Percentiles rank a stretch among this genome's conserved stretches.
phyloP scores from a whole-genome alignment of 768 basidiomycete species.

The Rhizopogon salebrosus region DNA sequence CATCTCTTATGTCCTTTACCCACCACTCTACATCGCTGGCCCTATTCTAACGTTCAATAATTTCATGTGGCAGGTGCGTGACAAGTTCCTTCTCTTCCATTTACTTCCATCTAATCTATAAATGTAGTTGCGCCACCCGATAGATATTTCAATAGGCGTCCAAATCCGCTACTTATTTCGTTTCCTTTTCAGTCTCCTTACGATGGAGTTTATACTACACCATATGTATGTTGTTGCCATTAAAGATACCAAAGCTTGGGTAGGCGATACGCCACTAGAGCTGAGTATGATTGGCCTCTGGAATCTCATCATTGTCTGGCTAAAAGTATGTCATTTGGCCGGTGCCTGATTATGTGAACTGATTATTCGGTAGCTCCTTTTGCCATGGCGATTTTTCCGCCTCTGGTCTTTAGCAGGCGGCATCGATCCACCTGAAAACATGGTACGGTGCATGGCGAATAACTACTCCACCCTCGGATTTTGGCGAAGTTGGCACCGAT shows the following conservation, averaged over 20 bases:
- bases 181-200: slow-evolving; percentile 65
- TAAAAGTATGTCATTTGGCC: slow-evolving; percentile 62
- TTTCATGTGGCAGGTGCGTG: slow-evolving; percentile 84
- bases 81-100: neutral
- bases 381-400: slow-evolving; percentile 97
- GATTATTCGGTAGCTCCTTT: slow-evolving; percentile 56
- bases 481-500: slow-evolving; percentile 96
- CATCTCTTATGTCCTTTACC: slow-evolving; percentile 82
- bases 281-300: slow-evolving; percentile 94
- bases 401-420: slow-evolving; percentile 87
- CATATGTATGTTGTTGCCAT: slow-evolving; percentile 97
- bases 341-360: neutral
- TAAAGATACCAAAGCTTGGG: slow-evolving; percentile 84
- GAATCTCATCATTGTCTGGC: slow-evolving; percentile 94
- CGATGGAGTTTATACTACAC: slow-evolving; percentile 90
- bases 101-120: neutral
- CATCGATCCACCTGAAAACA: slow-evolving; percentile 94
- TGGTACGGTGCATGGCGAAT: slow-evolving; percentile 98
- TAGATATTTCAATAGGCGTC: slow-evolving; percentile 33
- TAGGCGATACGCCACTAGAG: slow-evolving; percentile 69
- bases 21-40: slow-evolving; percentile 92
- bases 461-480: slow-evolving; percentile 92
- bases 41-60: slow-evolving; percentile 97
- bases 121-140: slow-evolving; percentile 56
- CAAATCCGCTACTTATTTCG: slow-evolving; percentile 60